Evolutionary conservation across 345 rosid genomes (phyloP), one percentile per base, ranked within the genome.

Genomic region (Stellera chamaejasme): DNA sequence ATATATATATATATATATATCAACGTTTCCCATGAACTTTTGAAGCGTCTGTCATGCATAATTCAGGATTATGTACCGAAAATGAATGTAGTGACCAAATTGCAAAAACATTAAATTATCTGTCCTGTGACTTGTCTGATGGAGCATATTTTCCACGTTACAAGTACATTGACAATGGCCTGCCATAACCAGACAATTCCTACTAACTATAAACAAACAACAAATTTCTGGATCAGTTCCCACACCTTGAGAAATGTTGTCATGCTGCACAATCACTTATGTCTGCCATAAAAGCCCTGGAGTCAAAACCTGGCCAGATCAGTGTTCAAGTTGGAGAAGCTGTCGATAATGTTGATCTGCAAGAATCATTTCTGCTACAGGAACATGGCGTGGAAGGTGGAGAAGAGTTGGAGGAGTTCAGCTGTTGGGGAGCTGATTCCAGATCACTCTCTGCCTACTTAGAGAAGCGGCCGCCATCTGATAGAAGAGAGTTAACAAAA

Each of bases 351-450:
- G n/a, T 28, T 10, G 61, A 45, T 26, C 45, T 50, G 26, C 42
- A 14, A 26, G 55, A 60, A 49, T 50, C 64, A 26, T 60, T 60
- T 42, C 64, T 60, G 13, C 48, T 12, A 13, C 56, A 60, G 16
- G 64, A 54, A n/a, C 49, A 26, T 43, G 50, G 28, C 25, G 50
- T 14, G 1, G 61, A 13, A 5, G 52, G 27, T 0, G 56, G 43
- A 0, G 56, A 48, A 1, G 45, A 0, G 60, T 50, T 2, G 48
- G 41, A 1, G 48, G 28, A 15, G 62, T 47, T n/a, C 36, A 43
- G 28, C 14, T 61, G 16, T n/a, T 44, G 58, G 50, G 10, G 8
- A 25, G 11, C 15, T 43, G 10, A 25, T 26, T 25, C 49, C 48
- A 36, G 45, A 49, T 19, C 13, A 43, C 56, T n/a, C 15, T 52